Percentiles rank a stretch among this genome's conserved stretches.
These are phyloP conservation scores for Lactifluus hygrophoroides DNA, from an alignment of 768 basidiomycete genomes.

Conservation along the genomic window DNA sequence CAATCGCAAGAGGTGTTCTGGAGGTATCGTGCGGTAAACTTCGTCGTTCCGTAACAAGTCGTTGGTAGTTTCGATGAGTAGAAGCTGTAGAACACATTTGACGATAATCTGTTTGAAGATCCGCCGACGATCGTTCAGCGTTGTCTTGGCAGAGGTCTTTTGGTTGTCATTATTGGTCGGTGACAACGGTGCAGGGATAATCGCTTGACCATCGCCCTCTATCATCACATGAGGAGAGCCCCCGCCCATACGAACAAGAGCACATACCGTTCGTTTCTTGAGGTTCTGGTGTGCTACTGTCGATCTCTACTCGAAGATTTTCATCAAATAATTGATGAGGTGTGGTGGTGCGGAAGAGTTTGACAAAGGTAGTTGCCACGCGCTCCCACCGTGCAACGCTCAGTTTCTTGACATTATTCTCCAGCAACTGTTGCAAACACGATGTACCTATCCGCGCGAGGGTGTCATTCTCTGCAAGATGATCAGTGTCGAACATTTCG, in stretches of 20 bases:
- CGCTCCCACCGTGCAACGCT: conserved; percentile 82
- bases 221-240: conserved; percentile 15
- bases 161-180: conserved; percentile 50
- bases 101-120: conserved; percentile 99
- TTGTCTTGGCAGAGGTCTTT: conserved; percentile 41
- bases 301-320: conserved; percentile 75
- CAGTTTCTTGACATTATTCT: conserved; percentile 85
- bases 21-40: conserved; percentile 90
- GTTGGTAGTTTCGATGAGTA: conserved; percentile 95
- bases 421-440: conserved; percentile 91
- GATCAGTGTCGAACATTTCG: neutral
- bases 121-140: conserved; percentile 62
- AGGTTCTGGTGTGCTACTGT: conserved; percentile 45
- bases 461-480: conserved; percentile 83
- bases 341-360: conserved; percentile 95
- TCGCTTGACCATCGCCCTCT: conserved; percentile 60
- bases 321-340: conserved; percentile 97
- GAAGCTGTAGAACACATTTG: conserved; percentile 94
- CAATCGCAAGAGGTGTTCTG: conserved; percentile 83
- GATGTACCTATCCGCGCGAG: conserved; percentile 96
- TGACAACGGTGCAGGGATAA: conserved; percentile 84
- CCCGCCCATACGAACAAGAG: neutral
- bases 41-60: conserved; percentile 88
- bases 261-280: conserved; percentile 35
- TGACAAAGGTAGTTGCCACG: conserved; percentile 86